Evolutionary conservation across 148 eudicot genomes (phyloP).

Genomic region (Chenopodium album): DNA sequence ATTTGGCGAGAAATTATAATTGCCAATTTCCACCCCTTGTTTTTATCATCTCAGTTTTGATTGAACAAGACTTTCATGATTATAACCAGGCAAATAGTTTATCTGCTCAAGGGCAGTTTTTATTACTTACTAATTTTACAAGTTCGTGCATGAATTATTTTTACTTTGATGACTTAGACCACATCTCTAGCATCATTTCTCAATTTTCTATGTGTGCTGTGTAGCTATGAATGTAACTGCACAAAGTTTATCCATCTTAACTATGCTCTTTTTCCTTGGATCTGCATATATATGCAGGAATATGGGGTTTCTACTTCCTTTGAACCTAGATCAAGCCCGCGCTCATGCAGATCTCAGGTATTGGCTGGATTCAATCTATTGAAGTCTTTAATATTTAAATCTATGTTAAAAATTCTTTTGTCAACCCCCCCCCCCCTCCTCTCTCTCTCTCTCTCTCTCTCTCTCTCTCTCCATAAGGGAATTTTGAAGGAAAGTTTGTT

Average conservation of each 20-base stretch:
- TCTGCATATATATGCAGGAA: constrained; percentile 45
- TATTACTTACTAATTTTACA: not conserved
- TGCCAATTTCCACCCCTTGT: not conserved
- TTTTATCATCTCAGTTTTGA: not conserved
- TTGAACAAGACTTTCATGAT: not conserved
- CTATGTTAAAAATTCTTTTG: not conserved
- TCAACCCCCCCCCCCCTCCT: not conserved
- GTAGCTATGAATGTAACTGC: not conserved
- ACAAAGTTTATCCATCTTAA: not conserved
- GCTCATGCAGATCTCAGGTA: constrained; percentile 71
- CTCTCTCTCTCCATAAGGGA: no score
- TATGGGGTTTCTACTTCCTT: constrained; percentile 59
- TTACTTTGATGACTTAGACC: not conserved
- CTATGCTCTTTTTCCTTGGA: not conserved
- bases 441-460: no score
- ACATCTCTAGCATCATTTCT: constrained; percentile 4
- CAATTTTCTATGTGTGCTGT: not conserved
- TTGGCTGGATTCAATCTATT: not conserved
- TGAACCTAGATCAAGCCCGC: constrained; percentile 64
- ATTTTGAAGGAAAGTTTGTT: not conserved
- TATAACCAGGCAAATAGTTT: not conserved
- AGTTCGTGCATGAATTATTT: not conserved
- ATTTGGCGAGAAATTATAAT: not conserved
- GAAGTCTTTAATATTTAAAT: not conserved
- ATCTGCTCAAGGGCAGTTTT: not conserved